phyloP scores from a whole-genome alignment of 768 basidiomycete genomes.

The Agaricus blazei region DNA sequence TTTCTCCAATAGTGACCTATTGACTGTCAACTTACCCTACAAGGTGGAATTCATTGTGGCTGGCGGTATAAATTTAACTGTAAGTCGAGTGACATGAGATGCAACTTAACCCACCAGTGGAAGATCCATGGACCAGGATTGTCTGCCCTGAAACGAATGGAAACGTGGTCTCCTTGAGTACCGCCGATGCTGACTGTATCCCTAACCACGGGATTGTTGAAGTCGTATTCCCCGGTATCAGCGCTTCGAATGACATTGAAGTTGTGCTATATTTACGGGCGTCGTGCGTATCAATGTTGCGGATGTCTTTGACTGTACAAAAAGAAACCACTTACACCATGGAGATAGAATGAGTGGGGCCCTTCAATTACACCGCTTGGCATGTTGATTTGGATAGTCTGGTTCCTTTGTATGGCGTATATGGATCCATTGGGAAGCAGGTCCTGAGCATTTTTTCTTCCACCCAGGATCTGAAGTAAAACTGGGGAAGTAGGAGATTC shows the following conservation, averaged over 20 bases:
- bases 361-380: conserved; percentile 29
- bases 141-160: conserved; percentile 46
- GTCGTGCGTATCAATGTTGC: not conserved
- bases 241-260: conserved; percentile 43
- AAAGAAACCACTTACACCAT: conserved; percentile 21
- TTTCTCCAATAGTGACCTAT: not conserved
- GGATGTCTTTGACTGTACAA: not conserved
- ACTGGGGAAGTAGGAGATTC: conserved; percentile 31
- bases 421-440: conserved; percentile 46
- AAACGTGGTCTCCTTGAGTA: conserved; percentile 28
- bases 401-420: conserved; percentile 41
- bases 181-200: conserved; percentile 30
- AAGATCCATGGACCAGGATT: conserved; percentile 49
- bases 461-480: conserved; percentile 55
- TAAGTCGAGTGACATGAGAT: not conserved
- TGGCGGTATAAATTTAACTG: conserved; percentile 8
- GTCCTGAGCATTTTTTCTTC: conserved; percentile 38
- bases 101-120: conserved; percentile 32
- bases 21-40: conserved; percentile 23
- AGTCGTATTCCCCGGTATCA: conserved; percentile 30
- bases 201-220: conserved; percentile 32
- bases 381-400: conserved; percentile 29
- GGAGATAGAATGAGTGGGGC: conserved; percentile 37
- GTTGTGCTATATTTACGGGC: conserved; percentile 24
- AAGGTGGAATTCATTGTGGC: conserved; percentile 53